Evolutionary conservation across 371 early-diverging fungal genomes (phyloP), one percentile per base, ranked within the genome.

Genomic region (Saksenaea oblongispora): DNA sequence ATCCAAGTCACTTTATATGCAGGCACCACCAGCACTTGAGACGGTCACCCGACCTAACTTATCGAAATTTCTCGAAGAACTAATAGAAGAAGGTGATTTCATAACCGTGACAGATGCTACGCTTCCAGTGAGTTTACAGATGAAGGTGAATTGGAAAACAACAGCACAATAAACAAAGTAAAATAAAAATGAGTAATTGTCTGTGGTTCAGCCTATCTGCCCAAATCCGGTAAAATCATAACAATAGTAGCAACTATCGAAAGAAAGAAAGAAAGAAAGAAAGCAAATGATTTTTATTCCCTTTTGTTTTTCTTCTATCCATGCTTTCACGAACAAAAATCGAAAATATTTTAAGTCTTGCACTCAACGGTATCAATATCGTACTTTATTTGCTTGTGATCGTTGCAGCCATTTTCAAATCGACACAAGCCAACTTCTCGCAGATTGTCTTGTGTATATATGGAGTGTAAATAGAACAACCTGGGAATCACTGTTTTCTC

Each of bases 41-140:
- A 75, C 83, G 53, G 84, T 82, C 0, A 90, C 92, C 8, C 75
- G 91, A 22, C 87, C 86, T 14, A 95, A 95, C 69, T 77, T 95
- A 8, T 68, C 61, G 5, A 89, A 87, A 73, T 39, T 64, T 15
- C 42, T 94, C 11, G 59, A 61, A n/a, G 91, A 88, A 3, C 70
- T 95, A 58, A 65, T 93, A 9, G 79, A 85, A 10, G 85, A 85
- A 26, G 87, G 87, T 5, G 86, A 84, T 27, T 85, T 76, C 55
- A 70, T 93, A 22, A 85, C 87, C 3, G 85, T 95, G 10, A 94
- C 95, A 0, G 95, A 93, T 73, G 76, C 81, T 26, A 73, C 83
- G 10, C 75, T 95, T 51, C 91, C 93, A 24, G 82, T 86, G 63
- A 83, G 86, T 64, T 51, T 88, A 57, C 82, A 84, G 37, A 54